These are phyloP conservation scores for Penicillium angulare DNA, from an alignment of 495 filamentous ascomycete genomes.

Conservation along the genomic window DNA sequence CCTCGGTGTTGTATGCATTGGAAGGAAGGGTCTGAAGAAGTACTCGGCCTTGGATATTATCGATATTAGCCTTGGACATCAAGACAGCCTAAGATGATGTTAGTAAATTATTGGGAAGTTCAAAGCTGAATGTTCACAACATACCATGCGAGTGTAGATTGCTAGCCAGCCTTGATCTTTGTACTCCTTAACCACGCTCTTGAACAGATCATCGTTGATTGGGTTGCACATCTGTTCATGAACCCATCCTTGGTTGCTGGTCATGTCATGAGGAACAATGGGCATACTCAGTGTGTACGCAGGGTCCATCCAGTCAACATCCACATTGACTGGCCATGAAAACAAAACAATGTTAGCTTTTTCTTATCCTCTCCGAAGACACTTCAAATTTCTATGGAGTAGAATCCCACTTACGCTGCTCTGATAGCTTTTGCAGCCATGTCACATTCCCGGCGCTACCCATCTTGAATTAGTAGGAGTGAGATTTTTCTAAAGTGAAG, in stretches of 20 bases:
- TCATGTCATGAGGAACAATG: constrained; percentile 39
- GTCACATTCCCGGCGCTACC: constrained; percentile 14
- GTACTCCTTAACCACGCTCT: constrained; percentile 31
- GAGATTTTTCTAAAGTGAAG: background rate
- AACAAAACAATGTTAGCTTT: background rate
- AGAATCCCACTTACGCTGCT: constrained; percentile 9
- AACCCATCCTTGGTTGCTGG: constrained; percentile 44
- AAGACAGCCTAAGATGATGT: constrained; percentile 23
- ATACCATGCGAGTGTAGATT: constrained; percentile 39
- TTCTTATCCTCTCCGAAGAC: background rate
- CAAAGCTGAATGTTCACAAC: background rate
- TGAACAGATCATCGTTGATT: constrained; percentile 35
- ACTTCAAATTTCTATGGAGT: background rate
- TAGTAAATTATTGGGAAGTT: background rate
- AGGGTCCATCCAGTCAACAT: constrained; percentile 45
- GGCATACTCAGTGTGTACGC: constrained; percentile 32
- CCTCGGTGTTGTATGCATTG: constrained; percentile 31
- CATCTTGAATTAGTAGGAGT: constrained; percentile 5
- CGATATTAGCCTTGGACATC: constrained; percentile 42
- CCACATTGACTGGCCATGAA: constrained; percentile 32
- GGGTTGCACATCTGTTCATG: constrained; percentile 35
- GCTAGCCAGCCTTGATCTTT: constrained; percentile 40
- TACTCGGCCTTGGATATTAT: constrained; percentile 37
- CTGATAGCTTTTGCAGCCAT: constrained; percentile 19
- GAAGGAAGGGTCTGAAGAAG: constrained; percentile 39